Base-by-base conservation (phyloP, 805 yeast species). In the Saccharomycopsis sp. region DNA sequence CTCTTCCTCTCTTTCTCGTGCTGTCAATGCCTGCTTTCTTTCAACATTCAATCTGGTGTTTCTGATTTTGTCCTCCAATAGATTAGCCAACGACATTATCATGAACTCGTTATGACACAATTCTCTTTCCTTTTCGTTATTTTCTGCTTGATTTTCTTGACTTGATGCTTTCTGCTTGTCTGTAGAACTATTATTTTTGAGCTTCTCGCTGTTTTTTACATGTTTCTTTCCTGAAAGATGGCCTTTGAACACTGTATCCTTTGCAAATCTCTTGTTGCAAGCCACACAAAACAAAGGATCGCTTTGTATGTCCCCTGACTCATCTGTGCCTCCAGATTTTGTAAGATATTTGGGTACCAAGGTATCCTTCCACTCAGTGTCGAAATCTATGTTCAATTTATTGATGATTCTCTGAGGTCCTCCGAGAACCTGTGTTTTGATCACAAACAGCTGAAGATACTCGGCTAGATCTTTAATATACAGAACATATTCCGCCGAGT, bases 211-310 rank as follows among this genome's bases (percentile, higher is more conserved):
- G 44, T 81, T 81, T 63, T 82, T 85, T 57, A 76, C 71, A 67
- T 92, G 97, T 64, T 84, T 85, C 67, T 87, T 88, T 1, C 97
- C 96, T 1, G 65, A 60, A 24, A 89, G 69, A 74, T 92, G 97
- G 2, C 80, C 83, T 2, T 78, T 70, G 66, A 75, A 91, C 0
- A 88, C 94, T 0, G 90, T 71, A 24, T 72, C 72, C 55, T 85
- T 85, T 14, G 87, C 72, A 67, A 89, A 91, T 18, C 65, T 57
- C 65, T 81, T 86, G 29, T 79, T 75, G 67, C 97, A 92, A 0
- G 79, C 76, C 2, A 69, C 62, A 67, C 97, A 92, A 63, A 69
- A 86, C 1, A 80, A 59, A 2, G 65, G 58, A 1, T 66, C 70
- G 24, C 69, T 70, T 1, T 63, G 60, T n/a, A 64, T 54, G 23